These are phyloP conservation scores for Macadamia integrifolia DNA, from an alignment of 164 flowering plant genomes.

Conservation along the genomic window DNA sequence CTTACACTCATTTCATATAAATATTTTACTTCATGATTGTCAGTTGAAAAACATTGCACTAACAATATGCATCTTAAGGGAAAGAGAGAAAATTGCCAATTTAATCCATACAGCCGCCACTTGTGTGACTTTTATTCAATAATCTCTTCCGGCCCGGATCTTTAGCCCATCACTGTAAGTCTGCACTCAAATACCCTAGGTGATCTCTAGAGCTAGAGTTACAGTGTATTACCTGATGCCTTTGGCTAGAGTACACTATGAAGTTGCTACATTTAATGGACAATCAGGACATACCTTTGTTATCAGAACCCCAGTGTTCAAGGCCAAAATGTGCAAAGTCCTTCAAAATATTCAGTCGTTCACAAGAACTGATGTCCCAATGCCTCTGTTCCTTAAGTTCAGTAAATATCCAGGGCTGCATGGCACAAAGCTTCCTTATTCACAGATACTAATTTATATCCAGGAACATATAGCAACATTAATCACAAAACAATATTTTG, in stretches of 20 bases:
- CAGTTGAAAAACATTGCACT: too few relatives aligned
- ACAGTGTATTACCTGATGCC: background rate
- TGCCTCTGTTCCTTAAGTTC: constrained; percentile 97
- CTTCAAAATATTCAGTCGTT: constrained; percentile 65
- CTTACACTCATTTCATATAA: too few relatives aligned
- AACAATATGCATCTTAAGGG: too few relatives aligned
- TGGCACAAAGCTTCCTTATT: constrained; percentile 8
- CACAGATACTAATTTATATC: background rate
- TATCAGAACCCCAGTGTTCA: constrained; percentile 98
- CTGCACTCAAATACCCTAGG: too few relatives aligned
- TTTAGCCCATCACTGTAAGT: too few relatives aligned
- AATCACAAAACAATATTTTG: background rate
- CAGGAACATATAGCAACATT: background rate
- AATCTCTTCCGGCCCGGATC: too few relatives aligned
- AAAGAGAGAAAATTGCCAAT: too few relatives aligned
- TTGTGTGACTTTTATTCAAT: too few relatives aligned
- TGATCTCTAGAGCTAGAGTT: too few relatives aligned
- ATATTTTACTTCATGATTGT: too few relatives aligned
- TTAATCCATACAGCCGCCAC: too few relatives aligned
- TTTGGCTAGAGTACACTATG: background rate
- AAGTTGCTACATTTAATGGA: background rate
- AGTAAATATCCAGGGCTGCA: constrained; percentile 97
- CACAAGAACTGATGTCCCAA: constrained; percentile 95
- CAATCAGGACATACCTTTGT: constrained; percentile 57
- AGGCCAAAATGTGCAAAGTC: constrained; percentile 83